Percentiles rank a stretch among this genome's conserved stretches.
Conservation (phyloP, 192 early-diverging fungal species). For the Backusella tarrabulga region DNA sequence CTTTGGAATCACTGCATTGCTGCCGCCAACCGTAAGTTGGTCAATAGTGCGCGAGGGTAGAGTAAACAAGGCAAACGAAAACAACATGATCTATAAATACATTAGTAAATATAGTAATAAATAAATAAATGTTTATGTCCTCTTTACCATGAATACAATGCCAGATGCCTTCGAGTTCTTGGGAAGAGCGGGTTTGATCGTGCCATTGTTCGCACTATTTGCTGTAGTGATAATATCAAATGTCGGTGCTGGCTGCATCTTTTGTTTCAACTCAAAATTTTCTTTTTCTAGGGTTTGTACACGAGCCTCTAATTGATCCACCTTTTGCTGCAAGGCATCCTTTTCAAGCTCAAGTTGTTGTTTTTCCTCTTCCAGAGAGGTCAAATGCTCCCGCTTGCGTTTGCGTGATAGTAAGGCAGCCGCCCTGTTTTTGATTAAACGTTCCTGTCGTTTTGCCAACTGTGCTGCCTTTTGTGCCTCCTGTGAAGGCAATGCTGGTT, state of each 20-base stretch:
- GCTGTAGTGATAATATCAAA: too few relatives aligned
- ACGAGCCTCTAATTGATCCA: conserved; percentile 54
- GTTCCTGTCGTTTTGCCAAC: conserved; percentile 76
- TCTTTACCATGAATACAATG: conserved; percentile 61
- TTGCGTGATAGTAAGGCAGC: conserved; percentile 85
- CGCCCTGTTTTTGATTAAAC: conserved; percentile 91
- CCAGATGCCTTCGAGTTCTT: conserved; percentile 50
- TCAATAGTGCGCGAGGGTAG: conserved; percentile 55
- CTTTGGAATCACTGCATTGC: background rate
- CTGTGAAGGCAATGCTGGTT: conserved; percentile 12
- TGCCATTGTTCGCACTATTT: too few relatives aligned
- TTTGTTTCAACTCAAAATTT: conserved; percentile 44
- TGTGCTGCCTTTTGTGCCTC: conserved; percentile 41
- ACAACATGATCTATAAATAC: conserved; percentile 66
- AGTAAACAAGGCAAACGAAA: conserved; percentile 82
- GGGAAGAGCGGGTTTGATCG: background rate
- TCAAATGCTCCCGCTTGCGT: conserved; percentile 86
- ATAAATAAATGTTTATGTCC: background rate
- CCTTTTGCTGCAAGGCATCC: conserved; percentile 53
- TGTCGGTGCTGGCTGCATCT: conserved; percentile 24
- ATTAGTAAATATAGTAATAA: background rate
- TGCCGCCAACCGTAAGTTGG: conserved; percentile 50
- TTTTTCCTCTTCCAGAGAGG: conserved; percentile 63
- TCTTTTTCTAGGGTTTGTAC: conserved; percentile 57
- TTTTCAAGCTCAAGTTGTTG: conserved; percentile 56